Conservation (phyloP, 208 protist species). For the Trypanosoma congolense region DNA sequence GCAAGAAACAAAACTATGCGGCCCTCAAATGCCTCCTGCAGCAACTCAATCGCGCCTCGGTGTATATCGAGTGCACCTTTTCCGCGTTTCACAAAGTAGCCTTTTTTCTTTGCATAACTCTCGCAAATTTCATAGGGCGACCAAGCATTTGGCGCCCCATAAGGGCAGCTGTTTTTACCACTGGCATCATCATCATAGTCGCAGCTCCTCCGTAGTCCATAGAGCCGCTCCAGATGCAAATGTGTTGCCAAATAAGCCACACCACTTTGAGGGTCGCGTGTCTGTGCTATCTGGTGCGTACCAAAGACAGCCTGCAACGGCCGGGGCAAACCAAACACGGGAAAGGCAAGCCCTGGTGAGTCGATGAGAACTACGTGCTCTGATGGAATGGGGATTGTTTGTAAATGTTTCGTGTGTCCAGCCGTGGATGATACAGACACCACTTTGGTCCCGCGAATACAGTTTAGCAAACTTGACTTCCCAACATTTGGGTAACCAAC, state of each 20-base stretch:
- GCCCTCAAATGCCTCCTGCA: slow-evolving; percentile 89
- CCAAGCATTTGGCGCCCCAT: slow-evolving; percentile 41
- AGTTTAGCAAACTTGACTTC: slow-evolving; percentile 96
- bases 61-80: slow-evolving; percentile 85
- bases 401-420: slow-evolving; percentile 97
- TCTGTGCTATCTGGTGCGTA: slow-evolving; percentile 95
- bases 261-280: slow-evolving; percentile 92
- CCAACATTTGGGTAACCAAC: slow-evolving; percentile 93
- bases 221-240: slow-evolving; percentile 87
- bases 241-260: slow-evolving; percentile 89
- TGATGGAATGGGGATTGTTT: slow-evolving; percentile 91
- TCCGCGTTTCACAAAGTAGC: slow-evolving; percentile 81
- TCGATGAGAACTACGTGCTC: slow-evolving; percentile 90
- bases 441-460: slow-evolving; percentile 93
- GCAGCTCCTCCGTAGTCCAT: slow-evolving; percentile 74
- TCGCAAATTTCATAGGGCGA: slow-evolving; percentile 88
- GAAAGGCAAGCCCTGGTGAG: slow-evolving; percentile 93
- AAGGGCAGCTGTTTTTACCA: not conserved
- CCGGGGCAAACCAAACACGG: slow-evolving; percentile 69
- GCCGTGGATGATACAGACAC: slow-evolving; percentile 91
- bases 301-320: slow-evolving; percentile 92
- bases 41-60: slow-evolving; percentile 82
- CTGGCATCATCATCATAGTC: slow-evolving; percentile 22
- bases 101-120: slow-evolving; percentile 87
- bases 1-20: slow-evolving; percentile 80